A percentile compares a stretch with the other conserved stretches of the same genome.
phyloP scores from a whole-genome alignment of 2,329 filamentous ascomycete genomes.

The Aspergillus flavus region DNA sequence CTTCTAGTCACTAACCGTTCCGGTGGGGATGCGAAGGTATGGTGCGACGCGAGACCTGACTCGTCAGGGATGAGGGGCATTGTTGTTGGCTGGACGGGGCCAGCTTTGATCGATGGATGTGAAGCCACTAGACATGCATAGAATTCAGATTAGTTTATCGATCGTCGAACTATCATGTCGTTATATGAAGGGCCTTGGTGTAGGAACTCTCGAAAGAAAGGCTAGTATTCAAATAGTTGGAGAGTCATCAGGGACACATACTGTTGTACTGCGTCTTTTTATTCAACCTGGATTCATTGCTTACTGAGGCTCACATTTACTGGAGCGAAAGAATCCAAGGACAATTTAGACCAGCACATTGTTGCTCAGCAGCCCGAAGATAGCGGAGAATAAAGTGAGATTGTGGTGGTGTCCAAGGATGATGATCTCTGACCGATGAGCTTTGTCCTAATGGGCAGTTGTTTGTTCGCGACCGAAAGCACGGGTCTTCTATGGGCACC shows the following conservation, averaged over 20 bases:
- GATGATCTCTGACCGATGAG: slow-evolving; percentile 7
- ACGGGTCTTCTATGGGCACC: slow-evolving; percentile 2
- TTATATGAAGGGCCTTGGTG: background rate
- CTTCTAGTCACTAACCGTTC: slow-evolving; percentile 42
- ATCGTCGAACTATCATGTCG: background rate
- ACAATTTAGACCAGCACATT: slow-evolving; percentile 23
- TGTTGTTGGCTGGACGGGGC: slow-evolving; percentile 39
- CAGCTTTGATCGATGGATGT: slow-evolving; percentile 41
- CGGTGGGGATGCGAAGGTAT: slow-evolving; percentile 39
- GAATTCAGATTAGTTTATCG: slow-evolving; percentile 12
- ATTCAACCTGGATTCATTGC: slow-evolving; percentile 21
- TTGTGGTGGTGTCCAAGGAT: slow-evolving; percentile 6
- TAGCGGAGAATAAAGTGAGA: slow-evolving; percentile 7
- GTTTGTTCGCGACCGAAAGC: slow-evolving; percentile 11
- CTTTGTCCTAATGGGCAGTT: slow-evolving; percentile 8
- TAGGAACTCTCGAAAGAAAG: background rate
- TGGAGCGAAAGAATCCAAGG: slow-evolving; percentile 17
- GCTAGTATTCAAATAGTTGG: background rate
- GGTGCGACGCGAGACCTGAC: slow-evolving; percentile 39
- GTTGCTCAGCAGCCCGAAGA: slow-evolving; percentile 20
- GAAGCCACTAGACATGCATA: slow-evolving; percentile 35
- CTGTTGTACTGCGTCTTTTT: slow-evolving; percentile 19
- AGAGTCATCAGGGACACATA: slow-evolving; percentile 19
- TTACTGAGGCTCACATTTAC: slow-evolving; percentile 17
- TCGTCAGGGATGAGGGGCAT: slow-evolving; percentile 48